Evolutionary conservation across 106 monocot genomes (phyloP).

Genomic region (Ottelia alismoides): DNA sequence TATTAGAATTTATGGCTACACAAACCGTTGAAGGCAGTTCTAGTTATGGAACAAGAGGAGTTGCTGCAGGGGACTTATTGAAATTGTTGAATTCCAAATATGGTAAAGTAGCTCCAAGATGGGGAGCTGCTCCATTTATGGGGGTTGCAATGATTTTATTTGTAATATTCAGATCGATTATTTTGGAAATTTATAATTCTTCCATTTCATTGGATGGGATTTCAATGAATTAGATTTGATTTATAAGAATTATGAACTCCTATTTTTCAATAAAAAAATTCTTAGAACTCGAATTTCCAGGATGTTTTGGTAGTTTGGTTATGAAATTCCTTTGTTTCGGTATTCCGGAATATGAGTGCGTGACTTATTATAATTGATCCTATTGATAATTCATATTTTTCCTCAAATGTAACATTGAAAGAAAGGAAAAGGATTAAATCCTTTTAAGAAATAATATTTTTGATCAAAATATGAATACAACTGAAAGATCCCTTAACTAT

Average conservation of each 20-base stretch:
- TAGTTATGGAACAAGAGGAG: slow-evolving; percentile 7
- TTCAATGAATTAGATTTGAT: slow-evolving; percentile 2
- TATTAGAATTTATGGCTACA: slow-evolving; percentile 15
- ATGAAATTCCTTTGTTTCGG: neutral
- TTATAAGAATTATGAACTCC: neutral
- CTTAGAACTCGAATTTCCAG: neutral
- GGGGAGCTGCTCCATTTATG: slow-evolving; percentile 1
- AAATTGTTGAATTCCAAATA: slow-evolving; percentile 14
- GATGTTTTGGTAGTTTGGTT: neutral
- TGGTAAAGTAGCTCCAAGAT: slow-evolving; percentile 6
- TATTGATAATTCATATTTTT: neutral
- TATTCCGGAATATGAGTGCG: neutral
- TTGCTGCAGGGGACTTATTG: slow-evolving; percentile 6
- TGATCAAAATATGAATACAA: too few relatives aligned
- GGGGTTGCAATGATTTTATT: slow-evolving; percentile 2
- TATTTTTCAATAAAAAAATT: neutral
- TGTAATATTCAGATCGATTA: slow-evolving; percentile 2
- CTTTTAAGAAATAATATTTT: too few relatives aligned
- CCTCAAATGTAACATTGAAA: neutral
- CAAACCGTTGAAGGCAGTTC: slow-evolving; percentile 13
- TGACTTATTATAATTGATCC: slow-evolving; percentile 1
- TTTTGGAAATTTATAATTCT: slow-evolving; percentile 3
- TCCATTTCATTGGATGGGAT: slow-evolving; percentile 6
- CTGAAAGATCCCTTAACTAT: too few relatives aligned
- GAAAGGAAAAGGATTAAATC: too few relatives aligned